Conservation (phyloP, 306 rosid species). For the Cucumis cinereus region DNA sequence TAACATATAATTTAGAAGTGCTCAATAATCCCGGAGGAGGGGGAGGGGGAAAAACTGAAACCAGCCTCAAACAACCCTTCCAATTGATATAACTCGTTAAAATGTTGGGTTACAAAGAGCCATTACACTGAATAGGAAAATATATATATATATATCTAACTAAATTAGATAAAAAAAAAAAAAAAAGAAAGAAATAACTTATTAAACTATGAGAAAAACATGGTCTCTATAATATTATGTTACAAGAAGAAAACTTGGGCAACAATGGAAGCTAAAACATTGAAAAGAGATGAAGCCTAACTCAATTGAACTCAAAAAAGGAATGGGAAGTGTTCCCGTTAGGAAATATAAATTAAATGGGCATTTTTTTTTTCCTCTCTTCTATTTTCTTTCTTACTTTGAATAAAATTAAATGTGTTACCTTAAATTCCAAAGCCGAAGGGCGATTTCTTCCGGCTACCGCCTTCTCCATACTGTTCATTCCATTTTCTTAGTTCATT, state of each 20-base stretch:
- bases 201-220: background rate
- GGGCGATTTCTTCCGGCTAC: conserved; percentile 82
- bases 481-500: conserved; percentile 94
- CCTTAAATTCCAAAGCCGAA: conserved; percentile 55
- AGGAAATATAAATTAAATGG: background rate
- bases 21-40: too few relatives aligned
- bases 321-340: background rate
- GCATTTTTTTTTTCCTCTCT: background rate
- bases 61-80: too few relatives aligned
- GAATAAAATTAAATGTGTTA: background rate
- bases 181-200: background rate
- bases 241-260: background rate
- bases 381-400: background rate
- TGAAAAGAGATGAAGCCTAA: background rate
- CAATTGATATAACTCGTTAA: too few relatives aligned
- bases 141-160: too few relatives aligned
- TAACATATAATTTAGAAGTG: too few relatives aligned
- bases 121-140: too few relatives aligned
- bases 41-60: too few relatives aligned
- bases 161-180: background rate
- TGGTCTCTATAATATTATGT: background rate
- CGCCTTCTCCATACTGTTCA: conserved; percentile 94
- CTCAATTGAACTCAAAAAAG: background rate
- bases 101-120: too few relatives aligned
- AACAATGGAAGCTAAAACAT: background rate